Evolutionary conservation across 208 protist species (phyloP).

Genomic region (Entamoeba moshkovskii): DNA sequence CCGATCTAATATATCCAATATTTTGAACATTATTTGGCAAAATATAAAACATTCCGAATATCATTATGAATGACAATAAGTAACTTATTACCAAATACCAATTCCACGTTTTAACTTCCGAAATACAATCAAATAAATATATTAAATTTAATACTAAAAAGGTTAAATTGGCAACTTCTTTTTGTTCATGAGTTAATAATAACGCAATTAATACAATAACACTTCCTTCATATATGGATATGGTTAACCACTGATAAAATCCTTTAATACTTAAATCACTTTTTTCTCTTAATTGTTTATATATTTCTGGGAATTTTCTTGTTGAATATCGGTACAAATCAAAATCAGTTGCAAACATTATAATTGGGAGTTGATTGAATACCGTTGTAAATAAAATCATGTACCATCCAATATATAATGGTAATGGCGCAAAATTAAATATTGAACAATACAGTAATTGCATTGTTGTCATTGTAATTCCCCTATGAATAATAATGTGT

Average conservation of each 20-base stretch:
- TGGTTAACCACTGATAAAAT: neutral
- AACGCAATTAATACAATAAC: neutral
- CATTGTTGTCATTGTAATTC: neutral
- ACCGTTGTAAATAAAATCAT: neutral
- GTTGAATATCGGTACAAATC: neutral
- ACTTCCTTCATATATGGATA: neutral
- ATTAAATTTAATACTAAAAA: neutral
- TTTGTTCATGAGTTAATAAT: neutral
- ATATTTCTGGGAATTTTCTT: neutral
- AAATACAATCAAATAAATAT: neutral
- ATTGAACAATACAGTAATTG: neutral
- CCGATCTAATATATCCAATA: neutral
- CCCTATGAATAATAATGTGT: neutral
- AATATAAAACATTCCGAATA: neutral
- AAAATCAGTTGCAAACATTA: neutral
- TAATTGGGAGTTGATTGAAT: neutral
- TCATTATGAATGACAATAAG: neutral
- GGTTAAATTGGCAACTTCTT: neutral
- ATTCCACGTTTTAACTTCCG: neutral
- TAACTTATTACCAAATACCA: neutral
- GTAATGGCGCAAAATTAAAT: neutral
- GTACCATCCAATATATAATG: neutral
- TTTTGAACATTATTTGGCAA: neutral
- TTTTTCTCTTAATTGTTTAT: neutral
- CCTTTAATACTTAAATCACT: neutral